Evolutionary conservation across 495 filamentous ascomycete species (phyloP).

Genomic region (Neurospora sp.): DNA sequence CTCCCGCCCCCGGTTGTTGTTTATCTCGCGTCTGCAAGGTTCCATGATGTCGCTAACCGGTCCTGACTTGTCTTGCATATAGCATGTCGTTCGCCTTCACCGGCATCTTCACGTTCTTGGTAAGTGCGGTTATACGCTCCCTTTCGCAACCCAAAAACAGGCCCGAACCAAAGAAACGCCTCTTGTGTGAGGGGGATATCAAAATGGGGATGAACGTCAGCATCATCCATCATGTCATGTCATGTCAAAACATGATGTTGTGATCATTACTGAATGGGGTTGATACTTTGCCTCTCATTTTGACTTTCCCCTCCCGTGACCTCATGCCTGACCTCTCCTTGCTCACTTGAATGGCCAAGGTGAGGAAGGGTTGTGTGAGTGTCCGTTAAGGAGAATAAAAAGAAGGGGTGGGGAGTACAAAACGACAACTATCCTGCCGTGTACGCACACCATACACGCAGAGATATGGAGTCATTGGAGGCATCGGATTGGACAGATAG

Average conservation of each 20-base stretch:
- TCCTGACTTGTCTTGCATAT: slow-evolving; percentile 22
- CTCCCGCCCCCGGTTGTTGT: slow-evolving; percentile 1
- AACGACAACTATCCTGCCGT: not conserved
- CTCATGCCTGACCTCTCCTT: not conserved
- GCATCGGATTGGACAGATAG: slow-evolving; percentile 13
- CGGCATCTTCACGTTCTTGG: slow-evolving; percentile 85
- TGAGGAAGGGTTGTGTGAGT: not conserved
- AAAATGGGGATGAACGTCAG: not conserved
- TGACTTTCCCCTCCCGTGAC: not conserved
- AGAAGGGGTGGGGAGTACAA: not conserved
- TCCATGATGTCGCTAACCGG: slow-evolving; percentile 22
- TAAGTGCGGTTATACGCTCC: slow-evolving; percentile 17
- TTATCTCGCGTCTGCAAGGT: slow-evolving; percentile 6
- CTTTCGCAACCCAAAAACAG: not conserved
- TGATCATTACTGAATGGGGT: not conserved
- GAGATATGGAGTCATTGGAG: not conserved
- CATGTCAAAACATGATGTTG: not conserved
- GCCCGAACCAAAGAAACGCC: not conserved
- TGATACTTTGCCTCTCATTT: not conserved
- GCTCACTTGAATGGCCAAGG: not conserved
- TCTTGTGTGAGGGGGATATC: not conserved
- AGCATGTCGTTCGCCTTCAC: slow-evolving; percentile 68
- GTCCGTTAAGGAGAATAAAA: not conserved
- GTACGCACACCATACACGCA: not conserved
- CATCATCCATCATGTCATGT: not conserved